Evolutionary conservation across 768 basidiomycete species (phyloP), one percentile per base, ranked within the genome.

Genomic region (Phaeotremella skinneri): DNA sequence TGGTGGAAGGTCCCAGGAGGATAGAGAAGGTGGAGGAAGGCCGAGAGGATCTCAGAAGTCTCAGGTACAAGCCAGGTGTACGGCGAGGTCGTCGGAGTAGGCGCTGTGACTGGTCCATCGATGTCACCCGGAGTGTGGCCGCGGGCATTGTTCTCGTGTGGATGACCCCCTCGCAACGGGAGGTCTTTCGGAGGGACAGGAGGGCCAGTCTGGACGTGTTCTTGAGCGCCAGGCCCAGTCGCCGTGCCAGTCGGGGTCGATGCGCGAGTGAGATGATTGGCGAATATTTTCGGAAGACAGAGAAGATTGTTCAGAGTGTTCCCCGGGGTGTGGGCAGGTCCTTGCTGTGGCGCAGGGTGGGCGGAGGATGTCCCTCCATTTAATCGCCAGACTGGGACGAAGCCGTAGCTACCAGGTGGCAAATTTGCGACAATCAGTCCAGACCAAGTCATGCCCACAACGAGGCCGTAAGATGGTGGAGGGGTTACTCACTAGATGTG

Each of bases 11-110:
- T 37, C 20, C 62, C 65, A 1, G 42, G 32, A 2, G 72, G 69
- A 51, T 74, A 74, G 51, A 74, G 65, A 32, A 74, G 56, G 7
- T 65, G 58, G 4, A 74, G 67, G 62, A 74, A 70, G 4, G 72
- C 67, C 9, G 49, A 25, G n/a, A 74, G 59, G 39, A 69, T 61
- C 3, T 52, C 17, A 16, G 69, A 66, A 20, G 58, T 31, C 41
- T 74, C 72, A 17, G 72, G 72, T 2, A 74, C 72, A 13, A 49
- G 37, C 72, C 72, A 74, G 17, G 61, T 64, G 50, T 67, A 74
- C 1, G 72, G 72, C 1, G 63, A 58, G 1, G 48, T 49, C 6
- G 72, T 74, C 2, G 72, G 72, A 50, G 68, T 71, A 1, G 72
- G 72, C 11, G 72, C 69, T 2, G 58, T 57, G 21, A 73, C 55